A percentile compares a stretch with the other conserved stretches of the same genome.
Conservation (phyloP, 352 stramenopile genomes). For the Blastocystis sp. region DNA sequence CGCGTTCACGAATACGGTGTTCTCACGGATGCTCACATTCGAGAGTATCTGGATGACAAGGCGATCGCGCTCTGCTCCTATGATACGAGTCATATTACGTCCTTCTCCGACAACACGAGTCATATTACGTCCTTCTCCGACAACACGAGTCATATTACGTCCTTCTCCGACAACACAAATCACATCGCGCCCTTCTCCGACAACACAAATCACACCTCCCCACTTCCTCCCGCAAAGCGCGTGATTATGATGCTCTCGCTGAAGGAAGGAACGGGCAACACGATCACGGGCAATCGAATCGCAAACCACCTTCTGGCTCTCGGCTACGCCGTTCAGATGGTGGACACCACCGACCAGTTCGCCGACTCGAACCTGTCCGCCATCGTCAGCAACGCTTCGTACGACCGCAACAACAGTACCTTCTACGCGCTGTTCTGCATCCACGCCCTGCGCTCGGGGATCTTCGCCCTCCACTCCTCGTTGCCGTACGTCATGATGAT, state of each 20-base stretch:
- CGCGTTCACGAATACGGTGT: slow-evolving; percentile 58
- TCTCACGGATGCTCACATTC: slow-evolving; percentile 15
- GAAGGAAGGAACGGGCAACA: slow-evolving; percentile 71
- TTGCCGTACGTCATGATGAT: slow-evolving; percentile 64
- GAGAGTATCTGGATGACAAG: slow-evolving; percentile 62
- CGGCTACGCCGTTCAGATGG: slow-evolving; percentile 59
- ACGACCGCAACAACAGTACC: neutral
- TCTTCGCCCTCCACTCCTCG: neutral
- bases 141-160: neutral
- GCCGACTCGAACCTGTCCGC: slow-evolving; percentile 8
- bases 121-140: neutral
- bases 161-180: neutral
- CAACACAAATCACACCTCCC: neutral
- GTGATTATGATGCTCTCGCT: slow-evolving; percentile 66
- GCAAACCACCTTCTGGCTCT: slow-evolving; percentile 4
- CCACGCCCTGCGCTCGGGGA: slow-evolving; percentile 48
- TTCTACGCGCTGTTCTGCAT: slow-evolving; percentile 53
- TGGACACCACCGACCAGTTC: slow-evolving; percentile 69
- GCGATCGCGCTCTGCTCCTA: slow-evolving; percentile 30
- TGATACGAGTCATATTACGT: neutral
- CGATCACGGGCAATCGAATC: slow-evolving; percentile 60
- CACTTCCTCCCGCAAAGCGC: neutral
- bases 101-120: neutral
- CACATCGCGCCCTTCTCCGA: neutral
- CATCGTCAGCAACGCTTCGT: slow-evolving; percentile 30